phyloP scores from a whole-genome alignment of 139 green algal genomes.

The Chlorella sp. region DNA sequence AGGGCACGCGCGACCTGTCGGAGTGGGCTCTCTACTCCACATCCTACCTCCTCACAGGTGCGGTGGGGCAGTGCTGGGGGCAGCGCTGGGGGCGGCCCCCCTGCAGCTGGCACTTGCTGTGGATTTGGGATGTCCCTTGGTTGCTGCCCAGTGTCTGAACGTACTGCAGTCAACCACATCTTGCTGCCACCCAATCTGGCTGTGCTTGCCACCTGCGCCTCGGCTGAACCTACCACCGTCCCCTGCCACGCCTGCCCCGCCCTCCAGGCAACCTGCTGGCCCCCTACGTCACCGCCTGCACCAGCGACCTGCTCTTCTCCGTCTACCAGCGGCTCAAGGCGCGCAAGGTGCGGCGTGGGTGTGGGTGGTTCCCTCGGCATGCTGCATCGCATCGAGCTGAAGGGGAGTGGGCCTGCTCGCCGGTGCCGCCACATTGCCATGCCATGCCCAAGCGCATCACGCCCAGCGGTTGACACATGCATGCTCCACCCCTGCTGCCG shows the following conservation, averaged over 20 bases:
- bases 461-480: too few relatives aligned
- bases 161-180: not conserved
- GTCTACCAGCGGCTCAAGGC: constrained; percentile 22
- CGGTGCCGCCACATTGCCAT: too few relatives aligned
- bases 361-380: too few relatives aligned
- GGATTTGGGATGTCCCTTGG: too few relatives aligned
- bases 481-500: too few relatives aligned
- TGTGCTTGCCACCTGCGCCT: not conserved
- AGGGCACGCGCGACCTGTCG: constrained; percentile 39
- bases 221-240: not conserved
- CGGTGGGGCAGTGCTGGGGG: not conserved
- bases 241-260: not conserved
- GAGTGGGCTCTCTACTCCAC: constrained; percentile 21
- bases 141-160: not conserved
- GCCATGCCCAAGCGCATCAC: too few relatives aligned
- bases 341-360: not conserved
- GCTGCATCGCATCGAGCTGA: too few relatives aligned
- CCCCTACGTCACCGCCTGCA: constrained; percentile 19
- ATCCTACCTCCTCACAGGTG: constrained; percentile 35
- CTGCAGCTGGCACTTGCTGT: not conserved
- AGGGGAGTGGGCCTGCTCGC: too few relatives aligned
- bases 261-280: constrained; percentile 35
- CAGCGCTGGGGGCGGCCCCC: not conserved
- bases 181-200: too few relatives aligned
- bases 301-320: constrained; percentile 31